Conservation (phyloP, 2,329 filamentous ascomycete genomes). For the Rutstroemia sp. region DNA sequence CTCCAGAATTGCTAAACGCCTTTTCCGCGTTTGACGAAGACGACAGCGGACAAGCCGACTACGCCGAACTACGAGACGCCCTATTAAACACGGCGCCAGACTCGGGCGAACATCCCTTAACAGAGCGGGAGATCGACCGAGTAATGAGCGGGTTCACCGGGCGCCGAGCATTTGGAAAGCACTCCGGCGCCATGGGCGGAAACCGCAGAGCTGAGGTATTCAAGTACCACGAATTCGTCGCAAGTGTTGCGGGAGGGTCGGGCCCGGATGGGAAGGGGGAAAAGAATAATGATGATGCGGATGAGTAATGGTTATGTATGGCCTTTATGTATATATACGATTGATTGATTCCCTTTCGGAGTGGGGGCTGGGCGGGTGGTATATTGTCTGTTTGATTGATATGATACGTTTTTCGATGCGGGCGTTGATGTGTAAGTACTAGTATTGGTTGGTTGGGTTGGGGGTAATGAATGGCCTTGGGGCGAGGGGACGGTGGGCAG, state of each 20-base stretch:
- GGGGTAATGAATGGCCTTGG: background rate
- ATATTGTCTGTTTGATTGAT: background rate
- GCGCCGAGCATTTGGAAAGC: slow-evolving; percentile 71
- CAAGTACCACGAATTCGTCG: slow-evolving; percentile 85
- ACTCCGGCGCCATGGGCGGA: slow-evolving; percentile 35
- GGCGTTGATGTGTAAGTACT: slow-evolving; percentile 4
- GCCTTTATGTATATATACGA: background rate
- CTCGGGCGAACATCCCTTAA: slow-evolving; percentile 55
- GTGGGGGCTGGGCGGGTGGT: too few relatives aligned
- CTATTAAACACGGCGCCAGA: slow-evolving; percentile 77
- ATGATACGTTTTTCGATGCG: background rate
- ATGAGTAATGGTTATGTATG: slow-evolving; percentile 6
- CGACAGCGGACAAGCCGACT: slow-evolving; percentile 86
- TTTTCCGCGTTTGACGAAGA: slow-evolving; percentile 95
- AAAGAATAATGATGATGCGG: slow-evolving; percentile 10
- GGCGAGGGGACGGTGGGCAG: background rate
- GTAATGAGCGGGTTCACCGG: slow-evolving; percentile 84
- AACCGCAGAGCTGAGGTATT: slow-evolving; percentile 77
- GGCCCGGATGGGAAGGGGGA: slow-evolving; percentile 20
- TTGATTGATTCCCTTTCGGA: too few relatives aligned
- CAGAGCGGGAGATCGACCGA: slow-evolving; percentile 70
- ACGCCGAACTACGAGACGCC: slow-evolving; percentile 74
- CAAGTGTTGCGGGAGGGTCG: slow-evolving; percentile 25
- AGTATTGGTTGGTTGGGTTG: background rate
- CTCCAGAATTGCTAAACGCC: slow-evolving; percentile 75